phyloP scores from a whole-genome alignment of 192 early-diverging fungal genomes.

The Backusella tarrabulga region DNA sequence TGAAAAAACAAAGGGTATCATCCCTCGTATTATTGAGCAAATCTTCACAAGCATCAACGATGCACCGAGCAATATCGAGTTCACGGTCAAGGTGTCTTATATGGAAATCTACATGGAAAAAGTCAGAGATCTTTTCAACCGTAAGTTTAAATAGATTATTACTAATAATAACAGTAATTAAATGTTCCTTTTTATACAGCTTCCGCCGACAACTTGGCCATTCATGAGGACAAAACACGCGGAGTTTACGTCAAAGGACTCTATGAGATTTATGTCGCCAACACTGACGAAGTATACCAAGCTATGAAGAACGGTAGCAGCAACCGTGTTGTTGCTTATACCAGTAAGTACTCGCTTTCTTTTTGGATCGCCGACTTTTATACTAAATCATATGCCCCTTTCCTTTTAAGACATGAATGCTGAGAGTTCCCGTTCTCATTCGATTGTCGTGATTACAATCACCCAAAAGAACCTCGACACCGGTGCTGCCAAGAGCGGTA shows the following conservation, averaged over 20 bases:
- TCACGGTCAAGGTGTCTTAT: slow-evolving; percentile 98
- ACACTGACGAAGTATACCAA: slow-evolving; percentile 94
- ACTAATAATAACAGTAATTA: not conserved
- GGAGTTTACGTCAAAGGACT: slow-evolving; percentile 99
- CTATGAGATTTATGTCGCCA: slow-evolving; percentile 97
- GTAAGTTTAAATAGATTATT: slow-evolving; percentile 40
- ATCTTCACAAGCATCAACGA: slow-evolving; percentile 92
- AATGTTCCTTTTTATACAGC: slow-evolving; percentile 36
- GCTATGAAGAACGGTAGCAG: slow-evolving; percentile 93
- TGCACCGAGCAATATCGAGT: slow-evolving; percentile 92
- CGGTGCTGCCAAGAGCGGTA: slow-evolving; percentile 89
- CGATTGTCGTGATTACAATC: slow-evolving; percentile 95
- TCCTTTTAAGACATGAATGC: slow-evolving; percentile 89
- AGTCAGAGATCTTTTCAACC: slow-evolving; percentile 94
- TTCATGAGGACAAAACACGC: slow-evolving; percentile 95
- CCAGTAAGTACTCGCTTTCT: slow-evolving; percentile 56
- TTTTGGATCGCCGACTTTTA: not conserved
- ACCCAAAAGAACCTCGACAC: slow-evolving; percentile 90
- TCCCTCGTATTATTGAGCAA: slow-evolving; percentile 94
- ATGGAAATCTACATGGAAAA: slow-evolving; percentile 99
- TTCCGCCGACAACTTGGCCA: slow-evolving; percentile 84
- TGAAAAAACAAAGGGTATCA: slow-evolving; percentile 88
- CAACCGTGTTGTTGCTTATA: slow-evolving; percentile 87
- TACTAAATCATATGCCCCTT: not conserved
- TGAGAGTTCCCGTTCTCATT: slow-evolving; percentile 96